Base-by-base conservation (phyloP, 495 filamentous ascomycete species). In the Darksidea phi region DNA sequence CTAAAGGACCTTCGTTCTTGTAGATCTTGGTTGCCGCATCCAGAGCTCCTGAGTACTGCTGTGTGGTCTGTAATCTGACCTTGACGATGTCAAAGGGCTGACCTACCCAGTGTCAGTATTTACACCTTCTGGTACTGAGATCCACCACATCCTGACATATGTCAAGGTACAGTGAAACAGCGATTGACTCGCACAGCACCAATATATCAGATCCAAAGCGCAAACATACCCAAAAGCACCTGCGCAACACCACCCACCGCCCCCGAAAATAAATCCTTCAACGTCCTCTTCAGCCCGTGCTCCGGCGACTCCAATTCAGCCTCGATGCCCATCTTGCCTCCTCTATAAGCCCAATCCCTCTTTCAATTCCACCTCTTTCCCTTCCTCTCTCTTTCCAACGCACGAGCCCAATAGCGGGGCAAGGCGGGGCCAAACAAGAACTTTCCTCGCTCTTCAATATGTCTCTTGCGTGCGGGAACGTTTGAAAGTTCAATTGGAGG, bases 41-140 rank as follows among this genome's bases (percentile, higher is more conserved):
- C 32, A 92, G 72, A 45, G 94, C 94, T 69, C 82, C 86, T 58
- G 80, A 79, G 79, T 96, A 95, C 64, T 88, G 79, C 18, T 80
- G 84, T 46, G 85, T 89, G 12, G 94, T 98, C 76, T 98, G 94
- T 23, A 98, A 81, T 41, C 94, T 88, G 60, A 98, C 95, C 80
- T 98, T 98, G 73, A 98, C 88, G 49, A 98, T 98, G 79, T 98
- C 94, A 15, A 97, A 97, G 51, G 93, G 93, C 79, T 97, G 93
- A 70, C 93, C 93, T 97, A 71, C 54, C 18, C 54, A 36, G 26
- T 25, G 18, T 43, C 15, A 43, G n/a, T n/a, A 20, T 43, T 43
- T 32, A 4, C 10, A 4, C 10, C 10, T 32, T 32, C 10, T 10
- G 28, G 28, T 32, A 32, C 10, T 10, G 28, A 10, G 10, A 10